phyloP scores from a whole-genome alignment of 352 stramenopile species.

The Globisporangium okanoganense region DNA sequence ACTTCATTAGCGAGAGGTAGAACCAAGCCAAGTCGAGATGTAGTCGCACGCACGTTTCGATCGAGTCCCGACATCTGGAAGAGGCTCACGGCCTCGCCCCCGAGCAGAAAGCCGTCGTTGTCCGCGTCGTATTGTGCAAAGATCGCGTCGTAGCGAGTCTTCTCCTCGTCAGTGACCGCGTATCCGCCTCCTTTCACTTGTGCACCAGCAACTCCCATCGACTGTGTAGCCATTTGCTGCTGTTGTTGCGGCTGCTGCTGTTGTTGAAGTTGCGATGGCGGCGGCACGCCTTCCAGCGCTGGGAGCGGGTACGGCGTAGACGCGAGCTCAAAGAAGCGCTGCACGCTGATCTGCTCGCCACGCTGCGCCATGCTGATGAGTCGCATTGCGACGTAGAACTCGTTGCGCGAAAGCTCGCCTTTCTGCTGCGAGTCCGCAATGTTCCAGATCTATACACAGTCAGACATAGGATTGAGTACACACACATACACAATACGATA shows the following conservation, averaged over 20 bases:
- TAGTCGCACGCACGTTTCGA: constrained; percentile 47
- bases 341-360: constrained; percentile 54
- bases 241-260: constrained; percentile 7
- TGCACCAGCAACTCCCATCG: constrained; percentile 1
- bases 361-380: constrained; percentile 83
- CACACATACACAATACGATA: neutral
- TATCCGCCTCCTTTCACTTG: constrained; percentile 38
- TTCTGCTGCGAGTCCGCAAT: constrained; percentile 66
- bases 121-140: constrained; percentile 92
- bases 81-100: constrained; percentile 85
- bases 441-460: constrained; percentile 59
- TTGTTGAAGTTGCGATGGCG: constrained; percentile 20
- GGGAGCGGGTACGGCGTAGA: constrained; percentile 51
- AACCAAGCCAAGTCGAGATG: neutral
- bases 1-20: neutral
- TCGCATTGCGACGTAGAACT: constrained; percentile 87
- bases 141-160: constrained; percentile 87
- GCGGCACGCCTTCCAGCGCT: constrained; percentile 59
- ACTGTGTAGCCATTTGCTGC: neutral
- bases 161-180: constrained; percentile 86
- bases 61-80: constrained; percentile 94
- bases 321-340: constrained; percentile 71
- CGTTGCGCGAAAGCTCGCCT: constrained; percentile 71
- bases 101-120: constrained; percentile 89
- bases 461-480: neutral